phyloP scores from a whole-genome alignment of 331 rosid species.

The Malus hybrid region DNA sequence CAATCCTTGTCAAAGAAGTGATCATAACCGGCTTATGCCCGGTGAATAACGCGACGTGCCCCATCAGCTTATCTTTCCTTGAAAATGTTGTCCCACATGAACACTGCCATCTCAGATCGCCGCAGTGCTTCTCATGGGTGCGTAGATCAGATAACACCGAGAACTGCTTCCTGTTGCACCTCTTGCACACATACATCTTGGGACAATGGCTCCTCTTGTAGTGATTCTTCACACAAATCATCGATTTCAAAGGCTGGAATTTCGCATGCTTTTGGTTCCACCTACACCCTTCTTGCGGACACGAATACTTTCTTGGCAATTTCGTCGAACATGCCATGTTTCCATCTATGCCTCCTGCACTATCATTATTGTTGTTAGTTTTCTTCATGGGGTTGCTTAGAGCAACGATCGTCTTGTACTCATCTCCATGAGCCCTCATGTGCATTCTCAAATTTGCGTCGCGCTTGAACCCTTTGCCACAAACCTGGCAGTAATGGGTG shows the following conservation, averaged over 20 bases:
- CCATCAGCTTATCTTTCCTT: constrained; percentile 86
- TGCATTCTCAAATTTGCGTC: constrained; percentile 95
- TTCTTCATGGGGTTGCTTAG: constrained; percentile 61
- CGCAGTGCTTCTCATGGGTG: constrained; percentile 96
- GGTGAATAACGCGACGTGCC: constrained; percentile 69
- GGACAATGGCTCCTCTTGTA: constrained; percentile 95
- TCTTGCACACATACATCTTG: constrained; percentile 84
- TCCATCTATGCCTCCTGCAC: background rate
- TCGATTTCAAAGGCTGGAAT: constrained; percentile 84
- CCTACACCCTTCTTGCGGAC: constrained; percentile 89
- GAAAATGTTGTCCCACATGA: constrained; percentile 92
- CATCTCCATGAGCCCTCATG: constrained; percentile 97
- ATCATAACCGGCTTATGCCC: constrained; percentile 51
- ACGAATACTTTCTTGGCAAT: constrained; percentile 61
- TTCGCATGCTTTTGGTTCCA: constrained; percentile 78
- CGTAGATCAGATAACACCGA: constrained; percentile 89
- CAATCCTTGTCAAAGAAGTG: constrained; percentile 6
- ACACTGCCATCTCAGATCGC: constrained; percentile 79
- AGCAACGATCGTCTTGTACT: constrained; percentile 69
- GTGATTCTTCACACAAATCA: constrained; percentile 91
- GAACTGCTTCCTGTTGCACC: constrained; percentile 76
- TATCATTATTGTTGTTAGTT: background rate
- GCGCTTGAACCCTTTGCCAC: constrained; percentile 89
- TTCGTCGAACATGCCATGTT: constrained; percentile 4
- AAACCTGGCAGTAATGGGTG: constrained; percentile 86